Percentiles rank a stretch among this genome's conserved stretches.
These are phyloP conservation scores for Salvia miltiorrhiza DNA, from an alignment of 257 asterid genomes.

Conservation along the genomic window DNA sequence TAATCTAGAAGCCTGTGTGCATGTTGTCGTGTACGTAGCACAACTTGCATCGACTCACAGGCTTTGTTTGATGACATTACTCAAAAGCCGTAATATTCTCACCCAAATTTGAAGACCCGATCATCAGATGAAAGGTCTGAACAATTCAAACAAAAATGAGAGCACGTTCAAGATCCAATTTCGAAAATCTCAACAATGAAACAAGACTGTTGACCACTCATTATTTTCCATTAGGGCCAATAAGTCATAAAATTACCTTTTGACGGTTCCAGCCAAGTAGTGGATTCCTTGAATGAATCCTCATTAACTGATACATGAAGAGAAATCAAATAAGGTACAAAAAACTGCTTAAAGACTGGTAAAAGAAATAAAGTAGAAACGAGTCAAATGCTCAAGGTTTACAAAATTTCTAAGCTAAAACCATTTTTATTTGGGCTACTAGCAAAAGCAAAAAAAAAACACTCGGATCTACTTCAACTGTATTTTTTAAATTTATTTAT, in stretches of 20 bases:
- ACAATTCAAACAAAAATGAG: background rate
- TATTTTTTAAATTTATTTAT: no score
- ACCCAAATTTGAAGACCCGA: conserved; percentile 88
- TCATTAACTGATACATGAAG: conserved; percentile 40
- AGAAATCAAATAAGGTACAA: conserved; percentile 12
- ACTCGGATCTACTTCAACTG: no score
- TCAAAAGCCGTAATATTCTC: conserved; percentile 25
- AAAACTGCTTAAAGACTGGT: background rate
- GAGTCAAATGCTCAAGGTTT: background rate
- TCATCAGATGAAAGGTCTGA: conserved; percentile 87
- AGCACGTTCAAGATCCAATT: background rate
- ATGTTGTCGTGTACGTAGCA: background rate
- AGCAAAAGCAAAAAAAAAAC: no score
- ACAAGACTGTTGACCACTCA: background rate
- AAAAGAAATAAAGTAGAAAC: background rate
- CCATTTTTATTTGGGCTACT: no score
- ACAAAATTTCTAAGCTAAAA: background rate
- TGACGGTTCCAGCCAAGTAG: conserved; percentile 83
- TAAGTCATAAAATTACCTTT: conserved; percentile 43
- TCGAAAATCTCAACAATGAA: background rate
- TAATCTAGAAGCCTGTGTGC: background rate
- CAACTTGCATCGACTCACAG: background rate
- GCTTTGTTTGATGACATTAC: background rate
- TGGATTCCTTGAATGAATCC: conserved; percentile 71
- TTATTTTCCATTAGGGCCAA: background rate